Evolutionary conservation across 805 yeast genomes (phyloP).

Genomic region (Myxozyma nipponensis): DNA sequence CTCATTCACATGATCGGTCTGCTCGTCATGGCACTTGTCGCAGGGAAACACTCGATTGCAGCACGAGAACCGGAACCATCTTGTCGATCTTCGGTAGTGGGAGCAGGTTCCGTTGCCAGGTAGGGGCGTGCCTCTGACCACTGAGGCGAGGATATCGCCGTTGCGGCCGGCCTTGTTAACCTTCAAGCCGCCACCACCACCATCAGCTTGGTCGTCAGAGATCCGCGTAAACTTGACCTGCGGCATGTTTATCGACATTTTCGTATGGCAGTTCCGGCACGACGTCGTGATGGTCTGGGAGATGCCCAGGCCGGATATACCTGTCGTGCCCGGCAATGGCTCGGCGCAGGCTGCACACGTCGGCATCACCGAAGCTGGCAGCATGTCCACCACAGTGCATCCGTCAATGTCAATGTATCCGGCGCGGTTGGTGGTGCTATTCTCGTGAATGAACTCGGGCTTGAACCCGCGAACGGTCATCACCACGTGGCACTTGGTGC

Average conservation of each 20-base stretch:
- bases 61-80: constrained; percentile 46
- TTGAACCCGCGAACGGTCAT: constrained; percentile 37
- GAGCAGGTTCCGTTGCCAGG: constrained; percentile 41
- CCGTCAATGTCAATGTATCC: constrained; percentile 39
- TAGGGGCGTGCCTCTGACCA: constrained; percentile 40
- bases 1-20: constrained; percentile 38
- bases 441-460: constrained; percentile 39
- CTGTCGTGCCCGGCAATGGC: constrained; percentile 27
- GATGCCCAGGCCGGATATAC: constrained; percentile 36
- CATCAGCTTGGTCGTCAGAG: constrained; percentile 30
- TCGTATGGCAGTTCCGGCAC: constrained; percentile 40
- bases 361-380: constrained; percentile 39
- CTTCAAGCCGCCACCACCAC: not conserved
- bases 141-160: constrained; percentile 25
- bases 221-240: constrained; percentile 36
- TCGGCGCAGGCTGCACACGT: constrained; percentile 39
- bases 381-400: constrained; percentile 38
- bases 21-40: constrained; percentile 42
- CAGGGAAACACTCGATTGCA: constrained; percentile 43
- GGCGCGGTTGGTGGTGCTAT: constrained; percentile 22
- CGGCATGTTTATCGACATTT: constrained; percentile 36
- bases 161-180: constrained; percentile 6
- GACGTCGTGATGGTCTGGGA: constrained; percentile 34
- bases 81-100: constrained; percentile 41
- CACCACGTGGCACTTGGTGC: constrained; percentile 38